Percentiles rank a stretch among this genome's conserved stretches.
Conservation (phyloP, 345 rosid genomes). For the Stellera chamaejasme region DNA sequence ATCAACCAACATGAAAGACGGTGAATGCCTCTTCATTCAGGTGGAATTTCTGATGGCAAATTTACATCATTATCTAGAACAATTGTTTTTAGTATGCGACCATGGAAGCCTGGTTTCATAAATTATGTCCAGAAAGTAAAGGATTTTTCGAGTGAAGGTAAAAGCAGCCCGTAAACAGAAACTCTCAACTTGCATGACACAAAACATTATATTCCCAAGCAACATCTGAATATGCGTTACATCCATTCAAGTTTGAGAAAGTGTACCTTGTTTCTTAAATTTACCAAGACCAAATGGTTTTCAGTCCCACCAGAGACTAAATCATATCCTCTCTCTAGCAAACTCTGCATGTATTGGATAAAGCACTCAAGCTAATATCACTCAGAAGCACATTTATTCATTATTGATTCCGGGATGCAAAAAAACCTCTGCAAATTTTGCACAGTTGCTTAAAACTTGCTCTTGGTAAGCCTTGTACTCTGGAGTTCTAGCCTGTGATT, state of each 20-base stretch:
- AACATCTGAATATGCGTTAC: too few species aligned
- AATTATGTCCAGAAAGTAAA: background rate
- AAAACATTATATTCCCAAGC: too few species aligned
- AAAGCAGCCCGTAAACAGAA: background rate
- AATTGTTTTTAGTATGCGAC: too few species aligned
- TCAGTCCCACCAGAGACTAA: conserved; percentile 97
- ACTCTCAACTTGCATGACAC: too few species aligned
- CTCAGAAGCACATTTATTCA: conserved; percentile 3
- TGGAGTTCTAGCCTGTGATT: conserved; percentile 55
- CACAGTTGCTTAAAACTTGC: conserved; percentile 76
- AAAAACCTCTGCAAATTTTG: conserved; percentile 69
- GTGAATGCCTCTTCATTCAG: conserved; percentile 1
- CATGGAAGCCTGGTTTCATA: too few species aligned
- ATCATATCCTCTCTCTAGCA: conserved; percentile 69
- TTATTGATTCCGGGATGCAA: background rate
- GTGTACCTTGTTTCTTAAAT: conserved; percentile 69
- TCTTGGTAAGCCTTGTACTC: conserved; percentile 89
- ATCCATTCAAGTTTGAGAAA: too few species aligned
- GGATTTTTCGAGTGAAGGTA: background rate
- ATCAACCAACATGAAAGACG: conserved; percentile 12
- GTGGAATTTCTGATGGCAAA: background rate
- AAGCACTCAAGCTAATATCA: conserved; percentile 14
- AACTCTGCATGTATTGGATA: conserved; percentile 40
- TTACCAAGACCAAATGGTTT: conserved; percentile 89
- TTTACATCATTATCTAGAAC: too few species aligned